Evolutionary conservation across 768 basidiomycete species (phyloP), one percentile per base, ranked within the genome.

Genomic region (Tulasnella sp.): DNA sequence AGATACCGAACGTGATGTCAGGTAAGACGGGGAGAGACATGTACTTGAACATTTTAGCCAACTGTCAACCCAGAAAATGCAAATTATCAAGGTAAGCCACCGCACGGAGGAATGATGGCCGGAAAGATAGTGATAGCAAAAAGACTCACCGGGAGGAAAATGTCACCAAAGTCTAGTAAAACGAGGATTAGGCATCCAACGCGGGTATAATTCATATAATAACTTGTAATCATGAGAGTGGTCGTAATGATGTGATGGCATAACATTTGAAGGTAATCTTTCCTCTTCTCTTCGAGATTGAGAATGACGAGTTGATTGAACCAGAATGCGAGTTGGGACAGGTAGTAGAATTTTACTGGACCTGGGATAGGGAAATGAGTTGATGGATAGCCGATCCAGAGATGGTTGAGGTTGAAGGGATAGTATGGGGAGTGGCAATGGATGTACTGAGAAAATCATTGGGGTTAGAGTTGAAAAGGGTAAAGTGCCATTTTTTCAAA

Each of bases 241-340:
- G 91, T 74, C 10, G 91, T 93, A 58, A 98, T 83, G 58, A 93
- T 62, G 63, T 99, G 95, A 69, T 99, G 95, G 22, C 80, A 69
- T 76, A 96, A 84, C 93, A 96, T 96, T 66, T 96, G 93, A 59
- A 71, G 70, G 65, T 96, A 89, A 65, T 99, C 95, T 63, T 88
- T 90, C 51, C 95, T 73, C 48, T 79, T 76, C 33, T 81, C 89
- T 65, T 99, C 95, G 24, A 91, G 81, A 65, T 96, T 88, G 64
- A 99, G 74, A 53, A 93, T 81, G 55, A 96, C 70, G 9, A 95
- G 72, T 65, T 92, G 90, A 63, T 98, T 91, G 46, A 83, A 66
- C 68, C 95, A 99, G 67, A 91, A 91, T 33, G 86, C 84, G 25
- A 75, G 76, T 65, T 91, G 86, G 19, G 72, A 73, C 24, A 91